Evolutionary conservation across 2,329 filamentous ascomycete genomes (phyloP).

Genomic region (Arthrobotrys iridis): DNA sequence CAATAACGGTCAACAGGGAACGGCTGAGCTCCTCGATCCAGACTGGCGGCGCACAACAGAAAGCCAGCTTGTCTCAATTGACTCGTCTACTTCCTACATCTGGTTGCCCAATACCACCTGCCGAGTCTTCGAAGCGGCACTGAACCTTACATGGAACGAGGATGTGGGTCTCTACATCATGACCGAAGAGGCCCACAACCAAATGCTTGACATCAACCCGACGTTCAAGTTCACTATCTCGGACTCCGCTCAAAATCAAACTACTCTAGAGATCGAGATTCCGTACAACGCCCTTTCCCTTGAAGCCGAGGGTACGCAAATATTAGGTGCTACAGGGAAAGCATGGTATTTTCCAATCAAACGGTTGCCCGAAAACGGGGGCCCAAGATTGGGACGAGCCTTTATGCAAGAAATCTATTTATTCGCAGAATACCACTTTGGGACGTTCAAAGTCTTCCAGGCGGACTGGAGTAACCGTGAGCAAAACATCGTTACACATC

Average conservation of each 20-base stretch:
- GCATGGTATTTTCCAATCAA: slow-evolving; percentile 50
- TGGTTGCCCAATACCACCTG: slow-evolving; percentile 45
- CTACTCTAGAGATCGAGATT: slow-evolving; percentile 7
- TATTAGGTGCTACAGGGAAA: slow-evolving; percentile 16
- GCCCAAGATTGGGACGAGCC: slow-evolving; percentile 21
- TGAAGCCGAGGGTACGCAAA: slow-evolving; percentile 22
- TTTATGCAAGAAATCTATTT: slow-evolving; percentile 52
- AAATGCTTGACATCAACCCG: slow-evolving; percentile 25
- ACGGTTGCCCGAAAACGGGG: slow-evolving; percentile 21
- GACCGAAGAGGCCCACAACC: slow-evolving; percentile 24
- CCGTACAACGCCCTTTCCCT: slow-evolving; percentile 47
- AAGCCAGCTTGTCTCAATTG: slow-evolving; percentile 28
- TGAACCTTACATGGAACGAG: slow-evolving; percentile 39
- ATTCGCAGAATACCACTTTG: slow-evolving; percentile 46
- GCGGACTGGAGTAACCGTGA: slow-evolving; percentile 21
- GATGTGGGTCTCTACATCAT: slow-evolving; percentile 26
- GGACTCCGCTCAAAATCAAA: slow-evolving; percentile 23
- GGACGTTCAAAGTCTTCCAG: slow-evolving; percentile 28
- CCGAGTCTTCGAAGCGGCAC: slow-evolving; percentile 25
- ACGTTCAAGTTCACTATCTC: slow-evolving; percentile 37
- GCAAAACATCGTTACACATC: slow-evolving; percentile 41
- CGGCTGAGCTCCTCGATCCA: slow-evolving; percentile 32
- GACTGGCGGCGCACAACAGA: neutral
- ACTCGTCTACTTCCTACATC: slow-evolving; percentile 44
- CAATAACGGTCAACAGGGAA: slow-evolving; percentile 16